Conservation (phyloP, 768 basidiomycete genomes). For the Rhodosporidiobolus odoratus region DNA sequence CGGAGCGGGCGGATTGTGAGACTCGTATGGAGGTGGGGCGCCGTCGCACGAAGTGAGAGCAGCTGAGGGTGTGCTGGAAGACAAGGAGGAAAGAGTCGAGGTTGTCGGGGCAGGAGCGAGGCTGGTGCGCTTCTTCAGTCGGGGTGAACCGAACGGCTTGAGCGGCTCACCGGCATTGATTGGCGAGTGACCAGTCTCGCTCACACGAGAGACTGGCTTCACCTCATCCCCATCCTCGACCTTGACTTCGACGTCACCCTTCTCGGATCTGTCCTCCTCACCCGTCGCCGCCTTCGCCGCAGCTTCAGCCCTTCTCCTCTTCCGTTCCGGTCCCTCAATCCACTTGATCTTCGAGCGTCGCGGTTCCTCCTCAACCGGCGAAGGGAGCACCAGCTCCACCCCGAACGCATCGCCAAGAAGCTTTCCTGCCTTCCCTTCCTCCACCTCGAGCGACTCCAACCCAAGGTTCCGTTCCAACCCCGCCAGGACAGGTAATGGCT, state of each 20-base stretch:
- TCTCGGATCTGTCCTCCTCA: neutral
- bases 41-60: neutral
- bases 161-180: neutral
- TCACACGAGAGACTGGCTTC: neutral
- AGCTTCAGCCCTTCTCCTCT: slow-evolving; percentile 9
- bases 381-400: neutral
- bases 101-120: neutral
- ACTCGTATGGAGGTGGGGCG: slow-evolving; percentile 10
- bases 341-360: slow-evolving; percentile 11
- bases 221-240: neutral
- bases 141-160: neutral
- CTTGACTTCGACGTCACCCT: neutral
- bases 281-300: neutral
- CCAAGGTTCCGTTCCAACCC: slow-evolving; percentile 26
- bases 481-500: slow-evolving; percentile 26
- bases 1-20: slow-evolving; percentile 1
- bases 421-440: neutral
- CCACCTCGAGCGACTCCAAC: neutral
- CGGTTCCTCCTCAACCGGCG: neutral
- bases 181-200: no score
- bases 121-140: neutral
- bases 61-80: neutral
- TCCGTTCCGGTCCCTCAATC: slow-evolving; percentile 29
- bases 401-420: slow-evolving; percentile 9
- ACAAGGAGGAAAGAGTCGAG: neutral